phyloP scores from a whole-genome alignment of 169 alveolate genomes.

The Plasmodium inui region DNA sequence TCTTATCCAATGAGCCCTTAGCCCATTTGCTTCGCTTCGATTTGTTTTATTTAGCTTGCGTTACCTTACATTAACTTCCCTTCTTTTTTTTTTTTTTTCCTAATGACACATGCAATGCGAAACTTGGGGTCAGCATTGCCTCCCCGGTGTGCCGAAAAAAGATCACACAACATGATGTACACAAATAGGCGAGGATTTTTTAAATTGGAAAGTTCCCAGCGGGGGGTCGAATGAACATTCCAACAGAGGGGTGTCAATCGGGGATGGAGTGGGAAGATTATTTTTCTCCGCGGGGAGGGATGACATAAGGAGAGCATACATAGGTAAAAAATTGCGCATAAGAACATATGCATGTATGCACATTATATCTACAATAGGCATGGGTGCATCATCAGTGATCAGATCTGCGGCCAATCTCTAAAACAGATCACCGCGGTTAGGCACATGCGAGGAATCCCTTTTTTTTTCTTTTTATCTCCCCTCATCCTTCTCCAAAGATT shows the following conservation, averaged over 20 bases:
- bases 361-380: neutral
- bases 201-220: neutral
- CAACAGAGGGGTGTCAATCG: neutral
- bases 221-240: neutral
- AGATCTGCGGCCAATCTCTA: neutral
- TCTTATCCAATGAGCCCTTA: neutral
- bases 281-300: neutral
- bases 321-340: neutral
- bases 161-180: neutral
- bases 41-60: neutral
- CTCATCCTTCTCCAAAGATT: neutral
- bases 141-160: neutral
- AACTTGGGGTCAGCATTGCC: neutral
- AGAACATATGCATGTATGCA: neutral
- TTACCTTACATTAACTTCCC: neutral
- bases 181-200: neutral
- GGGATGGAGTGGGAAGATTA: neutral
- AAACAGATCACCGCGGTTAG: neutral
- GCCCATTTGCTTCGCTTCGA: neutral
- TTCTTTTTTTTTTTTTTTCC: neutral
- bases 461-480: no score
- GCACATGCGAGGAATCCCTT: neutral
- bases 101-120: neutral
- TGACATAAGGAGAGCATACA: neutral
- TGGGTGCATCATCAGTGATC: neutral